Base-by-base conservation (phyloP, 1,284 basidiomycete species). In the Naganishia albida region DNA sequence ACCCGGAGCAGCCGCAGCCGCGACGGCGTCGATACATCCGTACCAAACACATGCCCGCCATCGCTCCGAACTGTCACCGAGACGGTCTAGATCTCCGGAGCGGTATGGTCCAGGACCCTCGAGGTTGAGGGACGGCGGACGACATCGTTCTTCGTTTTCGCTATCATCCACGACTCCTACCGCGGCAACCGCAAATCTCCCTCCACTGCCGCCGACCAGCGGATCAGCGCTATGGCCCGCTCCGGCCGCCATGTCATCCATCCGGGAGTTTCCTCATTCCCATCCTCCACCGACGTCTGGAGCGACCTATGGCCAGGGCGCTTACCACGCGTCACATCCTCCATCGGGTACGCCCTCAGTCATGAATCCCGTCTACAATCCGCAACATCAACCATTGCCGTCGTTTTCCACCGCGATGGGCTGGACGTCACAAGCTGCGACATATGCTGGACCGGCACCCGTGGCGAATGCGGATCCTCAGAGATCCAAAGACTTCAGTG, bases 401-500 rank as follows among this genome's bases (percentile, higher is more conserved):
- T 64, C 63, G 23, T 56, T 64, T 16, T 56, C 53, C 8, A 64
- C 53, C 18, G 63, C 63, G 10, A 64, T 56, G 44, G 63, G 63
- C 18, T 64, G 63, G 63, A 64, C 63, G 4, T 64, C 63, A 13
- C 53, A 50, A 39, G 48, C 53, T 39, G 52, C 52, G 8, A 43
- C 54, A 16, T 48, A 50, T 42, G 52, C 63, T 12, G 39, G 28
- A 6, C 53, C 63, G 25, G 23, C 57, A 23, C 43, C 57, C 16
- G 38, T 50, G 34, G 34, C 49, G 23, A 28, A 20, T 13, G 38
- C 26, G 38, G 57, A 48, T 39, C 46, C 53, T 20, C 53, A 39
- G 49, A 54, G 64, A 26, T 70, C 71, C 15, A 67, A 69, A 43
- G 73, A 71, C 57, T 67, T 68, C 23, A 65, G 65, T 34, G 53